Conservation (phyloP, 2,329 filamentous ascomycete genomes). For the Aspergillus sp. region DNA sequence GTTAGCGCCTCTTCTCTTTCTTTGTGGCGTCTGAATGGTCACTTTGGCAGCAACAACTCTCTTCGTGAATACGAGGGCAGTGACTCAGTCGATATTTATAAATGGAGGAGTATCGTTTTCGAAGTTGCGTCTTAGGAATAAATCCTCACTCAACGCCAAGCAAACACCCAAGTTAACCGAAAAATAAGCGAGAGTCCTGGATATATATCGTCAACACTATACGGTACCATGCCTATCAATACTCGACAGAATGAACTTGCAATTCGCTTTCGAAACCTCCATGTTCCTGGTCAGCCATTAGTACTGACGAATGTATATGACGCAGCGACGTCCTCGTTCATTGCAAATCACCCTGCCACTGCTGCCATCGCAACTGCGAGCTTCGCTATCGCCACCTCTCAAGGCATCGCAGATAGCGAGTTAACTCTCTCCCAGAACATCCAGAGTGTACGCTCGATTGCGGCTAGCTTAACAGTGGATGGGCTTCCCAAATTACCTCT, state of each 20-base stretch:
- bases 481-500: conserved; percentile 43
- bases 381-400: conserved; percentile 50
- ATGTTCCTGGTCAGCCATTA: conserved; percentile 52
- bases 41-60: conserved; percentile 15
- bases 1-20: background rate
- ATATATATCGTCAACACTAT: background rate
- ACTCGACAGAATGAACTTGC: conserved; percentile 22
- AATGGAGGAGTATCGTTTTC: background rate
- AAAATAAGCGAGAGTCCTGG: background rate
- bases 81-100: conserved; percentile 3
- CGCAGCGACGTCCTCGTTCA: conserved; percentile 46
- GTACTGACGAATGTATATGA: conserved; percentile 60
- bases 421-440: conserved; percentile 56
- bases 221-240: background rate
- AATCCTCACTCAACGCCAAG: no score
- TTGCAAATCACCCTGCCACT: conserved; percentile 38
- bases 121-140: background rate
- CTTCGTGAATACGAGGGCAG: background rate
- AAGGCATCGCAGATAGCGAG: conserved; percentile 49
- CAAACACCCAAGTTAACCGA: background rate
- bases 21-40: conserved; percentile 8
- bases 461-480: conserved; percentile 36
- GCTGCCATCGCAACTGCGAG: conserved; percentile 53
- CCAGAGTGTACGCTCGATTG: conserved; percentile 47
- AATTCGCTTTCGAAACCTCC: conserved; percentile 44